Conservation (phyloP, 257 asterid species). For the Phtheirospermum japonicum region DNA sequence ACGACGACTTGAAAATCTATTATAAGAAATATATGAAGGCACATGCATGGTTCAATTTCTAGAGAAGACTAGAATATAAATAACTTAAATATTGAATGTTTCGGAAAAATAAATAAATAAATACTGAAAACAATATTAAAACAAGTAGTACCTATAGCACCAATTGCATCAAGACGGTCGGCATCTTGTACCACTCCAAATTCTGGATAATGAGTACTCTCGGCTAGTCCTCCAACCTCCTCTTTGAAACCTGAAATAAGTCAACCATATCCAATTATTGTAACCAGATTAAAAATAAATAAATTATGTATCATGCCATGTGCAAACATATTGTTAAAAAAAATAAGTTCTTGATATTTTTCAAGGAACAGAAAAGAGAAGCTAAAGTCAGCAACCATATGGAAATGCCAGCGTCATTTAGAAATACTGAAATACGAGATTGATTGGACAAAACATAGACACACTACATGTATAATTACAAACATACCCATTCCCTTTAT, state of each 20-base stretch:
- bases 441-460: not conserved
- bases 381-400: too few species aligned
- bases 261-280: slow-evolving; percentile 8
- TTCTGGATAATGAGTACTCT: slow-evolving; percentile 45
- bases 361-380: too few species aligned
- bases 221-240: slow-evolving; percentile 55
- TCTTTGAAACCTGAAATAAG: slow-evolving; percentile 72
- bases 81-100: not conserved
- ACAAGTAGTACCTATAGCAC: slow-evolving; percentile 69
- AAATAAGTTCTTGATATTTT: too few species aligned
- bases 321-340: not conserved
- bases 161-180: slow-evolving; percentile 97
- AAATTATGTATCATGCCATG: not conserved
- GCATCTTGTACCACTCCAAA: slow-evolving; percentile 96
- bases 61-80: too few species aligned
- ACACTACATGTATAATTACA: slow-evolving; percentile 5
- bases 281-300: slow-evolving; percentile 2
- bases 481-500: slow-evolving; percentile 79
- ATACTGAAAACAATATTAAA: not conserved
- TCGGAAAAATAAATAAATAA: not conserved
- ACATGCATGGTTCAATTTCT: too few species aligned
- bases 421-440: not conserved
- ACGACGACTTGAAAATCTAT: too few species aligned
- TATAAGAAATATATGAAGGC: too few species aligned
- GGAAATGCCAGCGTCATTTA: too few species aligned